These are phyloP conservation scores for Mycocentrospora acerina DNA, from an alignment of 2,329 filamentous ascomycete genomes.

Conservation along the genomic window DNA sequence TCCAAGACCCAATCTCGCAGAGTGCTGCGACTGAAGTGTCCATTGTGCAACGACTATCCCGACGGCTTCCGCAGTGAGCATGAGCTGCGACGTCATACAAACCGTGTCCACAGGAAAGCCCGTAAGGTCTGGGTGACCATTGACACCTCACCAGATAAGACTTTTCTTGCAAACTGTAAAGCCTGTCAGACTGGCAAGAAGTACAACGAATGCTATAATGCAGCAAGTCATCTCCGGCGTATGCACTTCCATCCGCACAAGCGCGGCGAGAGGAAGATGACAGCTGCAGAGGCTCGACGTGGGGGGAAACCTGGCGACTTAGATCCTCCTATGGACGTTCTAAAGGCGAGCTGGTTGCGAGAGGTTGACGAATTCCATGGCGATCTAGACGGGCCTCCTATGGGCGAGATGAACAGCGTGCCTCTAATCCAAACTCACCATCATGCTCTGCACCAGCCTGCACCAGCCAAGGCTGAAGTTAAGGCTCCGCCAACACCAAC, in stretches of 20 bases:
- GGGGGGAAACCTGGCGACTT: conserved; percentile 59
- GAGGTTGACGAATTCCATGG: conserved; percentile 53
- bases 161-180: conserved; percentile 79
- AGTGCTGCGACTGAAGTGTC: conserved; percentile 53
- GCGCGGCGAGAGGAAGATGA: conserved; percentile 54
- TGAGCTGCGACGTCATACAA: conserved; percentile 58
- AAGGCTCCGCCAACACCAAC: conserved; percentile 40
- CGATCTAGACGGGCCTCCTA: conserved; percentile 23
- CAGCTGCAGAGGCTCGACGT: conserved; percentile 59
- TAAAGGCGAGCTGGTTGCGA: conserved; percentile 60
- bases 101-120: conserved; percentile 65
- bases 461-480: conserved; percentile 23
- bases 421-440: conserved; percentile 14
- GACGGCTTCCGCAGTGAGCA: conserved; percentile 84
- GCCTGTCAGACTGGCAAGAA: conserved; percentile 73
- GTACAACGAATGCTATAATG: conserved; percentile 93
- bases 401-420: conserved; percentile 22
- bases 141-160: conserved; percentile 60
- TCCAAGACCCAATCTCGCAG: conserved; percentile 35
- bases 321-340: conserved; percentile 61
- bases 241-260: conserved; percentile 80
- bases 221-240: conserved; percentile 82
- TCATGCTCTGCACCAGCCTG: conserved; percentile 11
- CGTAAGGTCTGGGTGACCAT: conserved; percentile 66
- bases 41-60: conserved; percentile 69